phyloP scores from a whole-genome alignment of 208 protist species.

The Acanthamoeba royreba region DNA sequence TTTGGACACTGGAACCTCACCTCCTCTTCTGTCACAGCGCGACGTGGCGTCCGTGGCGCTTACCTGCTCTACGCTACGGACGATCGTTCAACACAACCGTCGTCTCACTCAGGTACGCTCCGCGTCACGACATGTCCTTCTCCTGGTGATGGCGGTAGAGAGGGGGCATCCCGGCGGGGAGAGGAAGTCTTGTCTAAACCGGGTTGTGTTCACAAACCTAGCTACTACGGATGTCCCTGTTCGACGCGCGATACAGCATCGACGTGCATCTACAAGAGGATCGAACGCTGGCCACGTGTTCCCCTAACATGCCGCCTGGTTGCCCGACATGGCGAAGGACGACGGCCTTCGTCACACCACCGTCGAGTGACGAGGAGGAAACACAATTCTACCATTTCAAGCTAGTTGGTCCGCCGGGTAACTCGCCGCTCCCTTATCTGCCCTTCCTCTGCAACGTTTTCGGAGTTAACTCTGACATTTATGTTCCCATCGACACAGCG shows the following conservation, averaged over 20 bases:
- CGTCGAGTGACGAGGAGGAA: not conserved
- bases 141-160: not conserved
- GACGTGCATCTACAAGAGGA: not conserved
- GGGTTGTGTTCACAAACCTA: not conserved
- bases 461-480: not conserved
- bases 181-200: too few species aligned
- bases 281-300: not conserved
- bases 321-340: not conserved
- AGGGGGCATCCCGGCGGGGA: too few species aligned
- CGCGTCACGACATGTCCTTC: not conserved
- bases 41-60: not conserved
- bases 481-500: not conserved
- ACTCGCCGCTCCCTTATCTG: not conserved
- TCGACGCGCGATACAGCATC: not conserved
- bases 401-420: not conserved
- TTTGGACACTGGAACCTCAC: not conserved
- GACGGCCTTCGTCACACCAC: not conserved
- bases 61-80: not conserved
- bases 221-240: not conserved
- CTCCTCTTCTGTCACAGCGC: not conserved
- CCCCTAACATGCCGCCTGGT: not conserved
- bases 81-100: not conserved
- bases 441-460: not conserved
- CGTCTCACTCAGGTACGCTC: not conserved
- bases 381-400: not conserved